Conservation (phyloP, 2,329 filamentous ascomycete species). For the Aspergillus pseudonomiae region DNA sequence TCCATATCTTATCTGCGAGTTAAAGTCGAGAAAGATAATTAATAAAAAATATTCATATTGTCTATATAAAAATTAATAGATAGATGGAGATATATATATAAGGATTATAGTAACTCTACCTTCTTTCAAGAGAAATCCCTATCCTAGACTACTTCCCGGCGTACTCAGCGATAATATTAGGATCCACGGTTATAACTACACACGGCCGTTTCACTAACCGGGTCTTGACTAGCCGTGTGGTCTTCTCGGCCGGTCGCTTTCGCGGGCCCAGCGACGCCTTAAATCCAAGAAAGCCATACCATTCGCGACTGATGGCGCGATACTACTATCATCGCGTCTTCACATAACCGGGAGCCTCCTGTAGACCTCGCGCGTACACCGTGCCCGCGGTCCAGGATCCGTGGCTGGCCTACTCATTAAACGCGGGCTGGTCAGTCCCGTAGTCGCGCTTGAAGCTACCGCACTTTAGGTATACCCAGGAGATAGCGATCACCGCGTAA, state of each 20-base stretch:
- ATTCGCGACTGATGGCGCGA: conserved; percentile 2
- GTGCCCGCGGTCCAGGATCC: conserved; percentile 7
- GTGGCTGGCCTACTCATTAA: conserved; percentile 8
- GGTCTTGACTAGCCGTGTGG: background rate
- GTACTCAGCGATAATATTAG: background rate
- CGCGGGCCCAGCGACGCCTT: background rate
- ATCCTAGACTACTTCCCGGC: background rate
- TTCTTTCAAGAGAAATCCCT: no score
- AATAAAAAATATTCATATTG: no score
- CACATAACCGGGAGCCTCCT: conserved; percentile 11
- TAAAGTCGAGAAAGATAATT: no score
- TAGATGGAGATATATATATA: no score
- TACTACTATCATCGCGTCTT: conserved; percentile 1
- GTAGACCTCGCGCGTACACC: no score
- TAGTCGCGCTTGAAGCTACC: conserved; percentile 10
- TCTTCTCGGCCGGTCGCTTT: background rate
- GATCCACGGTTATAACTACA: background rate
- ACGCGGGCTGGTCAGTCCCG: background rate
- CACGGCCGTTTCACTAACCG: background rate
- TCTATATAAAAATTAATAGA: no score
- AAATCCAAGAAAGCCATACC: conserved; percentile 7
- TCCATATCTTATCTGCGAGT: no score
- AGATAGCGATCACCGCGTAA: conserved; percentile 11
- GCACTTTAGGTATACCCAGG: conserved; percentile 1
- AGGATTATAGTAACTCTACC: no score